Evolutionary conservation across 345 rosid genomes (phyloP), one percentile per base, ranked within the genome.

Genomic region (Citrus maxima): DNA sequence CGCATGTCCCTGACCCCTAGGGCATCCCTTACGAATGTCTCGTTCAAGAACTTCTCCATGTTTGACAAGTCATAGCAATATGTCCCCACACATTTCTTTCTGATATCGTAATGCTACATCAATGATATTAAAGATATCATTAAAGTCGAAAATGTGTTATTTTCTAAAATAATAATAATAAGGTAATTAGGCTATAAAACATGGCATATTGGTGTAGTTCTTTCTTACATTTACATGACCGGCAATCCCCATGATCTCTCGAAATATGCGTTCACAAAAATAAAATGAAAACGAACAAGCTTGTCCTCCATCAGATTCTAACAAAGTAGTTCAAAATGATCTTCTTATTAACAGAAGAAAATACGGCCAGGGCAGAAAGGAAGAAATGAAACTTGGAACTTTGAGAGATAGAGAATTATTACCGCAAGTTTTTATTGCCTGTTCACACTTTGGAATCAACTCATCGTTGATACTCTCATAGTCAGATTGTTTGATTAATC

Each of bases 61-160:
- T 72, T 82, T 1, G 95, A 92, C 88, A 90, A 89, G 73, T 96
- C 93, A 9, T 91, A 96, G 86, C 98, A 95, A 10, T 38, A 89
- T n/a, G 16, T 58, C 22, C 58, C 92, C 93, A 60, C 85, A 28
- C 97, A 92, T 82, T 82, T 46, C 88, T 91, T 94, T 77, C 99
- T 87, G 18, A 94, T 27, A 76, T 96, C 99, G 69, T 91, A 96
- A 79, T 90, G 88, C 98, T 96, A 87, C 80, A 87, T 27, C 37
- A 72, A 77, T 82, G 49, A 73, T 24, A 30, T 14, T 12, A 56
- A 42, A 55, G 22, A 65, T 58, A 3, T 27, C 34, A 27, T 63
- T 6, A 77, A 34, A 54, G 62, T 35, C 24, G 61, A 19, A 59
- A 63, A 40, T 40, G 46, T 40, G 3, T 40, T 70, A 56, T 61